Percentiles rank a stretch among this genome's conserved stretches.
Evolutionary conservation across 371 early-diverging fungal species (phyloP).

Genomic region (Gilbertella persicaria): DNA sequence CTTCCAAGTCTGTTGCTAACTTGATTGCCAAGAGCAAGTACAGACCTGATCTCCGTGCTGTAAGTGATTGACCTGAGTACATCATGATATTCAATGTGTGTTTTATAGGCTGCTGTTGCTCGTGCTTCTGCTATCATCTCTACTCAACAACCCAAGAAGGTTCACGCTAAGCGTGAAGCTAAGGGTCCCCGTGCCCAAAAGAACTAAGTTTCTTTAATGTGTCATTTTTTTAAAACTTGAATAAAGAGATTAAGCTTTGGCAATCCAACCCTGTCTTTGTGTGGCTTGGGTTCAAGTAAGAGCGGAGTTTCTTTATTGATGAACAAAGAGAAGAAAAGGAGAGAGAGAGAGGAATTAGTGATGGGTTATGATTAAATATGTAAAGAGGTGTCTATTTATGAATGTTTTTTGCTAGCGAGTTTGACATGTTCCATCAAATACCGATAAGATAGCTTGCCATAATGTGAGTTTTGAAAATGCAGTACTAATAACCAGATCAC

Average conservation of each 20-base stretch:
- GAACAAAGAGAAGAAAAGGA: background rate
- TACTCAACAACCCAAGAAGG: constrained; percentile 66
- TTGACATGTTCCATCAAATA: constrained; percentile 36
- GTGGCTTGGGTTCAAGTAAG: background rate
- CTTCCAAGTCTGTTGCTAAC: constrained; percentile 73
- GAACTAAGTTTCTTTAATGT: constrained; percentile 27
- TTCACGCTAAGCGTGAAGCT: constrained; percentile 52
- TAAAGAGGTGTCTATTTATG: no score
- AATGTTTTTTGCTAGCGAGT: constrained; percentile 43
- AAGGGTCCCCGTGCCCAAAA: constrained; percentile 38
- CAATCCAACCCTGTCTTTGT: no score
- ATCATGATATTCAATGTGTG: constrained; percentile 1
- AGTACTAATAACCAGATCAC: constrained; percentile 46
- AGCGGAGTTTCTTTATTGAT: no score
- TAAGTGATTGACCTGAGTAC: constrained; percentile 24
- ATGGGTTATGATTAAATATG: no score
- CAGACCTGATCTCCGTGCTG: constrained; percentile 82
- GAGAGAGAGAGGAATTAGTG: background rate
- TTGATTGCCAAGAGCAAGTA: constrained; percentile 64
- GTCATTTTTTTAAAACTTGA: no score
- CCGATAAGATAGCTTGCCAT: constrained; percentile 30
- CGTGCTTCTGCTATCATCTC: constrained; percentile 76
- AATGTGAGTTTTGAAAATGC: constrained; percentile 44
- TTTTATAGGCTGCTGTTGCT: constrained; percentile 75
- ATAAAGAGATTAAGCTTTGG: no score